phyloP scores from a whole-genome alignment of 1,139 yeast species.

The Neolecta irregularis region DNA sequence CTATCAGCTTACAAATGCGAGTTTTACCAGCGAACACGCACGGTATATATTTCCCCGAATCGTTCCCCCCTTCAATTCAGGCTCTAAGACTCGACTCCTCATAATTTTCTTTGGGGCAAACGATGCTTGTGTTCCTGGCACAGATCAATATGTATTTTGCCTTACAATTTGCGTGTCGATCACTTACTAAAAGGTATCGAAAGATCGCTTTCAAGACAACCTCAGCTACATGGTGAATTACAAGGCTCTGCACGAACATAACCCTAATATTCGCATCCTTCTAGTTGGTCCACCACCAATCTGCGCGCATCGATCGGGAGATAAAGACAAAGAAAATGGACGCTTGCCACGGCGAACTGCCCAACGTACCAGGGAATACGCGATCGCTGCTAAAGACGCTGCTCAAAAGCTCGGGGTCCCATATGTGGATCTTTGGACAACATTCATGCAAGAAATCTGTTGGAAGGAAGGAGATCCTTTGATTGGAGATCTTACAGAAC shows the following conservation, averaged over 20 bases:
- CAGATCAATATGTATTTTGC: conserved; percentile 6
- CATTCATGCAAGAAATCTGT: conserved; percentile 24
- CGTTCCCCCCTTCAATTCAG: conserved; percentile 2
- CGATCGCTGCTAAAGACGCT: conserved; percentile 33
- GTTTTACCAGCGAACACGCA: too few species aligned
- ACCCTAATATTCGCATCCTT: conserved; percentile 32
- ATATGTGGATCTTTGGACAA: conserved; percentile 37
- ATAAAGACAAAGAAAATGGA: conserved; percentile 8
- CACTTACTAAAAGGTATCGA: conserved; percentile 1
- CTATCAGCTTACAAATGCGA: too few species aligned
- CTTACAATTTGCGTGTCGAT: not conserved
- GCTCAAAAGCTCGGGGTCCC: conserved; percentile 35
- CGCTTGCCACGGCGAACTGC: conserved; percentile 23
- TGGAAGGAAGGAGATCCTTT: conserved; percentile 17
- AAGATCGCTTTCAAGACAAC: too few species aligned
- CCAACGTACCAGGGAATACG: conserved; percentile 32
- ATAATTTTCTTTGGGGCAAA: conserved; percentile 64
- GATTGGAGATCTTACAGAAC: conserved; percentile 5
- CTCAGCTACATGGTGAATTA: too few species aligned
- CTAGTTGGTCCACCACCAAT: conserved; percentile 54
- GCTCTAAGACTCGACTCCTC: conserved; percentile 27
- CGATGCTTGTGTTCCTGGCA: conserved; percentile 33
- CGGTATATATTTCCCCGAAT: conserved; percentile 7
- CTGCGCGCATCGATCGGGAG: conserved; percentile 27
- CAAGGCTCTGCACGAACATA: too few species aligned